These are phyloP conservation scores for Vinca minor DNA, from an alignment of 257 asterid genomes.

Conservation along the genomic window DNA sequence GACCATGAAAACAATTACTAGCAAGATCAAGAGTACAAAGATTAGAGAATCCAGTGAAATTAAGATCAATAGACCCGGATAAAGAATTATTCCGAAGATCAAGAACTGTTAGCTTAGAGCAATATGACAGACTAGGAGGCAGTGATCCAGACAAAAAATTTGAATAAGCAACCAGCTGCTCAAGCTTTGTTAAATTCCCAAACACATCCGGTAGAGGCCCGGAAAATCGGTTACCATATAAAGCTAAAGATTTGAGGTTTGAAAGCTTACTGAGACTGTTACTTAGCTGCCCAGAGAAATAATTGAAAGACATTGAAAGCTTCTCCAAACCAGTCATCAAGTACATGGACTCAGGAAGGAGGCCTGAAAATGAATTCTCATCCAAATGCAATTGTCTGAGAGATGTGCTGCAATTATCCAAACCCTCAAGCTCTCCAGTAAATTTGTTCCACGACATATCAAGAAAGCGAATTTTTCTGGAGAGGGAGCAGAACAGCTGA, in stretches of 20 bases:
- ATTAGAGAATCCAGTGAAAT: slow-evolving; percentile 49
- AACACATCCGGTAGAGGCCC: slow-evolving; percentile 75
- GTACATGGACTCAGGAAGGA: slow-evolving; percentile 54
- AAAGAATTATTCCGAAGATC: slow-evolving; percentile 77
- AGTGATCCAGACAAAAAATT: slow-evolving; percentile 62
- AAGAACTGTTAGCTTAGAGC: slow-evolving; percentile 55
- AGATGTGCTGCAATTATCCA: slow-evolving; percentile 42
- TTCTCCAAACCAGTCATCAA: slow-evolving; percentile 50
- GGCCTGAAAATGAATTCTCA: slow-evolving; percentile 54
- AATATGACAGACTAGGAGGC: slow-evolving; percentile 53
- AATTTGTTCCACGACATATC: slow-evolving; percentile 61
- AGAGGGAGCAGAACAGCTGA: slow-evolving; percentile 33
- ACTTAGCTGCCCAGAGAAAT: slow-evolving; percentile 67
- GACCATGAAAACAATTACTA: slow-evolving; percentile 54
- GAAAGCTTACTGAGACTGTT: slow-evolving; percentile 55
- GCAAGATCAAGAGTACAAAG: slow-evolving; percentile 65
- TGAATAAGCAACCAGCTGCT: slow-evolving; percentile 55
- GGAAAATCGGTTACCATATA: slow-evolving; percentile 47
- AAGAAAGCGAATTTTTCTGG: slow-evolving; percentile 33
- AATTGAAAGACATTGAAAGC: slow-evolving; percentile 56
- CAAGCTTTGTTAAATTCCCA: slow-evolving; percentile 53
- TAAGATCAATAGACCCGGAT: slow-evolving; percentile 51
- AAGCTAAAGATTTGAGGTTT: slow-evolving; percentile 43
- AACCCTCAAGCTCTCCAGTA: slow-evolving; percentile 44
- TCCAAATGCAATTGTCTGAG: slow-evolving; percentile 52